Evolutionary conservation across 2,329 filamentous ascomycete genomes (phyloP), one percentile per base, ranked within the genome.

Genomic region (Nothomitra cinnamomea): DNA sequence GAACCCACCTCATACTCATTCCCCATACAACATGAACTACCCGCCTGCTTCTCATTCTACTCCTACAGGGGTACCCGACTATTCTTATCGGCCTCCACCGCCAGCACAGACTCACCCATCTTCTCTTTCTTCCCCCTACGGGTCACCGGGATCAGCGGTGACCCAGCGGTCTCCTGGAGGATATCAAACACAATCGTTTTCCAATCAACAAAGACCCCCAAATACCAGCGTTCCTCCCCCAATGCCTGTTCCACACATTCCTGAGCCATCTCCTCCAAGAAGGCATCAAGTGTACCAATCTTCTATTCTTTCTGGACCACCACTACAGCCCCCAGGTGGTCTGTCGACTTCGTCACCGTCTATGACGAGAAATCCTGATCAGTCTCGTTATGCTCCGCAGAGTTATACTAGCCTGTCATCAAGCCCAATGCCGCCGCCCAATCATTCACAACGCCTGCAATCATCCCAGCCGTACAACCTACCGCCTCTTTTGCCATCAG

Each of bases 111-210:
- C 35, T 1, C 38, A 43, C 2, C 17, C 53, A 15, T 32, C 53
- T 6, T 54, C 53, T 15, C n/a, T 43, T 22, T 52, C 53, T 19
- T 54, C 53, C 13, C 53, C 53, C 15, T 54, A 54, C 17, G 53
- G 47, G 21, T 54, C 53, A 15, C 53, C 53, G 19, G 22, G 43
- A 36, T 52, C 53, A 19, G 22, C 28, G n/a, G 35, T 40, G 19
- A 51, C 53, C 21, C 28, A 25, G 13, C 15, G 43, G 24, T 54
- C 52, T 5, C 52, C 52, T 19, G 19, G 36, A 41, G 50, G 36
- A 19, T 49, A 49, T 19, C 45, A 49, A 35, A n/a, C 12, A 24
- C 45, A 49, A 15, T 17, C 40, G 2, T 36, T 22, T 35, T 22
- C 24, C 21, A 25, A 17, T 8, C 35, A 22, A 40, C 50, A 52